Evolutionary conservation across 345 rosid species (phyloP).

Genomic region (Raphanus sativus): DNA sequence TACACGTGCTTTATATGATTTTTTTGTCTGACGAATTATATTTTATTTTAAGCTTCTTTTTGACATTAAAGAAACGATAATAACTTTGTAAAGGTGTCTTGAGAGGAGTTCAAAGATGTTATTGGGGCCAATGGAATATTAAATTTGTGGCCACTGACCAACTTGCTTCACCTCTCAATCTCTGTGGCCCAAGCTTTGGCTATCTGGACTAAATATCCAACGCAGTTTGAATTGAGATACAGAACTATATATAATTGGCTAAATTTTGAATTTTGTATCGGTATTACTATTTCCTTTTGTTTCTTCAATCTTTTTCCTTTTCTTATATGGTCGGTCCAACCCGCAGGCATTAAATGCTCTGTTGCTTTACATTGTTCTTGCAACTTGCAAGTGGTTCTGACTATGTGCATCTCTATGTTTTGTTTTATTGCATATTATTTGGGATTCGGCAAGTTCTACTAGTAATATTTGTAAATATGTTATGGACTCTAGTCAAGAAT

Average conservation of each 20-base stretch:
- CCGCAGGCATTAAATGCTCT: slow-evolving; percentile 35
- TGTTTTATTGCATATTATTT: slow-evolving; percentile 19
- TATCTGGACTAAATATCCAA: background rate
- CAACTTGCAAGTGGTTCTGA: slow-evolving; percentile 32
- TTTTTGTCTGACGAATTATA: background rate
- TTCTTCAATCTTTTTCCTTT: slow-evolving; percentile 17
- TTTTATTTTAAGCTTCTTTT: slow-evolving; percentile 8
- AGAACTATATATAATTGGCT: background rate
- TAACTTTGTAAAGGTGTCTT: no score
- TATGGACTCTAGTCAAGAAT: slow-evolving; percentile 1
- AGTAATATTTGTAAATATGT: background rate
- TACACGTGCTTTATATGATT: slow-evolving; percentile 1
- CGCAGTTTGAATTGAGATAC: background rate
- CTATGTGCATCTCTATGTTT: slow-evolving; percentile 27
- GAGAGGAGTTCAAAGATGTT: no score
- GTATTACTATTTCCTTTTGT: background rate
- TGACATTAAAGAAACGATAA: background rate
- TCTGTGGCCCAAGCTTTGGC: background rate
- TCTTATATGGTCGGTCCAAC: slow-evolving; percentile 27
- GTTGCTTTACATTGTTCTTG: slow-evolving; percentile 29
- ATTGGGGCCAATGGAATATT: slow-evolving; percentile 20
- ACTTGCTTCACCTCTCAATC: slow-evolving; percentile 25
- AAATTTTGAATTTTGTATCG: background rate
- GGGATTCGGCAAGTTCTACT: slow-evolving; percentile 7
- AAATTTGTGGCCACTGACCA: slow-evolving; percentile 26